Conservation (phyloP, 345 rosid genomes). For the Acer negundo region DNA sequence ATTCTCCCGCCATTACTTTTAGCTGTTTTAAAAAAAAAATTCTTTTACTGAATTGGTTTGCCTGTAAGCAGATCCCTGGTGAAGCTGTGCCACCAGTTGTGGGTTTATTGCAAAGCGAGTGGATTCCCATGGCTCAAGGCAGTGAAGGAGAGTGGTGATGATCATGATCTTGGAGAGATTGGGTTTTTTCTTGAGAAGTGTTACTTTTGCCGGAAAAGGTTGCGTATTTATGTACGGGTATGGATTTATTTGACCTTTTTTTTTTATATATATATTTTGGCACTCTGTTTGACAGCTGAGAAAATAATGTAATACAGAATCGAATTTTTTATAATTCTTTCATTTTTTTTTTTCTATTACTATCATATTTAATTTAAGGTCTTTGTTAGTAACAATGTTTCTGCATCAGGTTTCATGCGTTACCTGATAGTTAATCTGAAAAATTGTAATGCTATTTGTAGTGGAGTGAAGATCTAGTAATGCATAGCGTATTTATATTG, state of each 20-base stretch:
- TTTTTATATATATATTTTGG: not conserved
- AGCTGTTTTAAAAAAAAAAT: too few relatives aligned
- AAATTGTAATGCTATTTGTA: too few relatives aligned
- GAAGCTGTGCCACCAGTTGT: not conserved
- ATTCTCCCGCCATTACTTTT: too few relatives aligned
- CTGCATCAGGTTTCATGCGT: not conserved
- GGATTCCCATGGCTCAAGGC: conserved; percentile 20
- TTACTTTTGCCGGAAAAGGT: conserved; percentile 35
- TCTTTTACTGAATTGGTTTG: too few relatives aligned
- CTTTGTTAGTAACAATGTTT: not conserved
- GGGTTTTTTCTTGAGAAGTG: conserved; percentile 40
- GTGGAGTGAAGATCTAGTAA: too few relatives aligned
- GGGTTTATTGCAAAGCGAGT: conserved; percentile 2
- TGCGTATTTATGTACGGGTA: conserved; percentile 46
- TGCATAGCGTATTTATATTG: too few relatives aligned
- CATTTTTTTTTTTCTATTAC: not conserved
- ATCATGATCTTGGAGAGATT: conserved; percentile 1
- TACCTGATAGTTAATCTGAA: not conserved
- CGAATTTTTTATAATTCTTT: not conserved
- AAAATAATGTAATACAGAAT: not conserved
- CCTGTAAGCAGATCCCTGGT: not conserved
- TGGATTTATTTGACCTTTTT: not conserved
- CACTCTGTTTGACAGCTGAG: conserved; percentile 8
- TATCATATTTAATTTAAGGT: not conserved
- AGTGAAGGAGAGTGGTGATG: conserved; percentile 13